phyloP scores from a whole-genome alignment of 805 yeast genomes.

The Clavispora fructus region DNA sequence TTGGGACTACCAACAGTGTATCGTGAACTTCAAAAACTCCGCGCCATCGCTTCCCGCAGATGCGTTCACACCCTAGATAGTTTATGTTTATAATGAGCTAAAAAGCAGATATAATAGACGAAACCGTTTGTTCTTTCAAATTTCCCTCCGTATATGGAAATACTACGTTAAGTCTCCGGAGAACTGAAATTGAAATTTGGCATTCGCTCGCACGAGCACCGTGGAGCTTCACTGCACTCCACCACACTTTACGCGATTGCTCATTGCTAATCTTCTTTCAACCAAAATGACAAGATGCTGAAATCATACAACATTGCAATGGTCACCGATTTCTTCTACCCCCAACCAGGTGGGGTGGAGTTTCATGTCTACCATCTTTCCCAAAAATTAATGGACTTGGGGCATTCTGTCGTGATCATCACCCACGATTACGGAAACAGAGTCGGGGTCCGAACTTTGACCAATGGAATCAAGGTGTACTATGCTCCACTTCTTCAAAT shows the following conservation, averaged over 20 bases:
- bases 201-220: no score
- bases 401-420: constrained; percentile 80
- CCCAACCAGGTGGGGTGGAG: constrained; percentile 98
- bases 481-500: constrained; percentile 78
- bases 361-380: constrained; percentile 90
- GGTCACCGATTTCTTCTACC: constrained; percentile 96
- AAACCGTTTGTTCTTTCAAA: not conserved
- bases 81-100: not conserved
- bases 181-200: no score
- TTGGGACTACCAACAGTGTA: constrained; percentile 72
- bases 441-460: constrained; percentile 72
- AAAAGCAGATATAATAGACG: not conserved
- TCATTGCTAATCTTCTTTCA: not conserved
- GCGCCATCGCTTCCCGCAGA: constrained; percentile 44
- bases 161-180: no score
- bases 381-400: constrained; percentile 69
- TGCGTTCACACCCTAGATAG: constrained; percentile 20
- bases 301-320: constrained; percentile 43
- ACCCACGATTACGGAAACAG: constrained; percentile 87
- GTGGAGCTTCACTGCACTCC: no score
- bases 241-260: not conserved
- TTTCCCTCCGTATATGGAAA: no score
- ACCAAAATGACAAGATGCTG: not conserved
- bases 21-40: constrained; percentile 65
- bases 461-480: constrained; percentile 91